phyloP scores from a whole-genome alignment of 164 flowering plant species.

The Berberis thunbergii region DNA sequence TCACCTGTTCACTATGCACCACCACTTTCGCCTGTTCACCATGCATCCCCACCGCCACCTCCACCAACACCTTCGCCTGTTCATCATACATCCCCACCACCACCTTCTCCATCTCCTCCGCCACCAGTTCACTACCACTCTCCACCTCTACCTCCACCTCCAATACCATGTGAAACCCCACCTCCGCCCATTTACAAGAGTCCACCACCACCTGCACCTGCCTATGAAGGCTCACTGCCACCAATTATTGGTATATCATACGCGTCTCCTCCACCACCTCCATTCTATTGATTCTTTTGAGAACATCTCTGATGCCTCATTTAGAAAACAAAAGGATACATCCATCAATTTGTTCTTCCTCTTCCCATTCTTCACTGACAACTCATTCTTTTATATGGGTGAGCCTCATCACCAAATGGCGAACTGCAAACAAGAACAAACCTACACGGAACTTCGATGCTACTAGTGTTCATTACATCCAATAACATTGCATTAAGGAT shows the following conservation, averaged over 20 bases:
- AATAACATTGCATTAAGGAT: not conserved
- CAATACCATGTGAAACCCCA: not conserved
- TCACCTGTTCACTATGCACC: not conserved
- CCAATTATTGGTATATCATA: conserved; percentile 5
- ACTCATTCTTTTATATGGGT: conserved; percentile 6
- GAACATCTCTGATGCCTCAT: conserved; percentile 31
- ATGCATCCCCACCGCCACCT: too few relatives aligned
- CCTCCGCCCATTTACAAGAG: not conserved
- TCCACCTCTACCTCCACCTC: not conserved
- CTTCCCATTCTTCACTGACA: conserved; percentile 13
- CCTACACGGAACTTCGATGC: too few relatives aligned
- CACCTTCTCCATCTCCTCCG: conserved; percentile 12
- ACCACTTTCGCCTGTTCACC: too few relatives aligned
- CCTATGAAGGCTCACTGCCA: conserved; percentile 6
- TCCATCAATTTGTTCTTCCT: conserved; percentile 6
- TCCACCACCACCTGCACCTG: conserved; percentile 21
- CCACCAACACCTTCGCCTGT: too few relatives aligned
- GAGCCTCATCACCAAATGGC: conserved; percentile 11
- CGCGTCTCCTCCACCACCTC: conserved; percentile 12
- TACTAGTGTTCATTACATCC: not conserved
- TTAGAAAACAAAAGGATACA: conserved; percentile 1
- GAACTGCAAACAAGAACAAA: not conserved
- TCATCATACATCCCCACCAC: conserved; percentile 5
- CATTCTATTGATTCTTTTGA: conserved; percentile 42
- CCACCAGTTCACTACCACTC: conserved; percentile 3